A percentile compares a stretch with the other conserved stretches of the same genome.
Conservation (phyloP, 2,329 filamentous ascomycete genomes). For the Fusarium armeniacum region DNA sequence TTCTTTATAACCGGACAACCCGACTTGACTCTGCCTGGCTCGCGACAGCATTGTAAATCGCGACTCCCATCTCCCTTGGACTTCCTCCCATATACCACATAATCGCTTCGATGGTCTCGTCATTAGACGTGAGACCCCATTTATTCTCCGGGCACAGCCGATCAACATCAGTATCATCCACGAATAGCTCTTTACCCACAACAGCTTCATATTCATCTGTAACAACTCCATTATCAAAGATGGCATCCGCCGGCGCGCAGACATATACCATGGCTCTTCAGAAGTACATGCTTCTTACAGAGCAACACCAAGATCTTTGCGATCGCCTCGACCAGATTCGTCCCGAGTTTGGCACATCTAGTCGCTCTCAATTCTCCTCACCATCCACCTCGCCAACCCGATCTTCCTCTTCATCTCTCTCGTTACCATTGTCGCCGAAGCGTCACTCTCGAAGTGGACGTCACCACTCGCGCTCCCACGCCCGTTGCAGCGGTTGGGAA, state of each 20-base stretch:
- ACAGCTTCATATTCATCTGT: constrained; percentile 12
- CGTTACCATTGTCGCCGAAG: constrained; percentile 64
- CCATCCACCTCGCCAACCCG: constrained; percentile 72
- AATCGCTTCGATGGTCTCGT: constrained; percentile 54
- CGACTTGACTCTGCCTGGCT: constrained; percentile 16
- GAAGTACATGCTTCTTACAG: constrained; percentile 67
- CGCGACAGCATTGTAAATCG: constrained; percentile 24
- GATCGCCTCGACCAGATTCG: constrained; percentile 66
- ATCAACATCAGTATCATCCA: constrained; percentile 43
- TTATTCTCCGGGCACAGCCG: constrained; percentile 47
- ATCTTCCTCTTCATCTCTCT: constrained; percentile 61
- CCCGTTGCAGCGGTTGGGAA: constrained; percentile 55
- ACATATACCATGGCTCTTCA: constrained; percentile 65
- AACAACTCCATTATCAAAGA: constrained; percentile 41
- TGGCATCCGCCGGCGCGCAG: constrained; percentile 49
- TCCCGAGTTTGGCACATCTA: constrained; percentile 54
- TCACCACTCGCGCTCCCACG: constrained; percentile 48
- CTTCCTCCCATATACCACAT: constrained; percentile 15
- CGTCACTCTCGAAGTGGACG: constrained; percentile 55
- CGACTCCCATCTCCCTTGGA: constrained; percentile 14
- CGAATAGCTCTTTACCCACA: constrained; percentile 25
- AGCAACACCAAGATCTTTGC: constrained; percentile 67
- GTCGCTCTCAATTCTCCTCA: constrained; percentile 61
- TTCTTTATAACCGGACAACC: constrained; percentile 6
- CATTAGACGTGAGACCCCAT: constrained; percentile 50